Percentiles rank a stretch among this genome's conserved stretches.
phyloP scores from a whole-genome alignment of 352 stramenopile species.

The Pythium biforme region DNA sequence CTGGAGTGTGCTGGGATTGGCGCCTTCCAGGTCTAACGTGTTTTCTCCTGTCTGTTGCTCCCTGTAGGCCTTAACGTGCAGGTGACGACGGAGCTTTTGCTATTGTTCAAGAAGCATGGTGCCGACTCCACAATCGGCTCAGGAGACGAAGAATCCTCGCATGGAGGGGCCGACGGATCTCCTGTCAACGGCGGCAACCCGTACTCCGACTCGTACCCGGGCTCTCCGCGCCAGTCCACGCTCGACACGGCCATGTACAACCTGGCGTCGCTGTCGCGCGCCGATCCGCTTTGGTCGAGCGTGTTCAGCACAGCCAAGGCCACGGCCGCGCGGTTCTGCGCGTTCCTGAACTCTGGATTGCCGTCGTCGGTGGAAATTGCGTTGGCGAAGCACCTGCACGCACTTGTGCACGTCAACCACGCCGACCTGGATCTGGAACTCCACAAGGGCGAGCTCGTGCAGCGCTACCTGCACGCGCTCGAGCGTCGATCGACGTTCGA shows the following conservation, averaged over 20 bases:
- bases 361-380: slow-evolving; percentile 80
- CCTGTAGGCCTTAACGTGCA: slow-evolving; percentile 45
- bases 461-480: slow-evolving; percentile 66
- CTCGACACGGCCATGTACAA: slow-evolving; percentile 84
- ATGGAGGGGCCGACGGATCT: slow-evolving; percentile 5
- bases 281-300: slow-evolving; percentile 56
- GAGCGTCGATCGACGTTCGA: slow-evolving; percentile 71
- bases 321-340: slow-evolving; percentile 49
- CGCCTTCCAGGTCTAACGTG: neutral
- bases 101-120: slow-evolving; percentile 62
- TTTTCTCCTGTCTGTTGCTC: neutral
- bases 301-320: slow-evolving; percentile 45
- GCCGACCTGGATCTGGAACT: slow-evolving; percentile 58
- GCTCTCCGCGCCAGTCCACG: slow-evolving; percentile 49
- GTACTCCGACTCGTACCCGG: slow-evolving; percentile 55
- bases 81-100: slow-evolving; percentile 64
- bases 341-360: slow-evolving; percentile 60
- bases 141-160: slow-evolving; percentile 2
- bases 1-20: neutral
- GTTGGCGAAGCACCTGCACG: slow-evolving; percentile 77
- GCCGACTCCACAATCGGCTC: slow-evolving; percentile 23
- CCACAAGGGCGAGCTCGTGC: slow-evolving; percentile 55
- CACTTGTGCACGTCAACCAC: slow-evolving; percentile 74
- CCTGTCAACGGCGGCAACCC: slow-evolving; percentile 11
- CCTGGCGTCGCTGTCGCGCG: slow-evolving; percentile 53